Conservation (phyloP, 306 rosid genomes). For the Sicyos edulis region DNA sequence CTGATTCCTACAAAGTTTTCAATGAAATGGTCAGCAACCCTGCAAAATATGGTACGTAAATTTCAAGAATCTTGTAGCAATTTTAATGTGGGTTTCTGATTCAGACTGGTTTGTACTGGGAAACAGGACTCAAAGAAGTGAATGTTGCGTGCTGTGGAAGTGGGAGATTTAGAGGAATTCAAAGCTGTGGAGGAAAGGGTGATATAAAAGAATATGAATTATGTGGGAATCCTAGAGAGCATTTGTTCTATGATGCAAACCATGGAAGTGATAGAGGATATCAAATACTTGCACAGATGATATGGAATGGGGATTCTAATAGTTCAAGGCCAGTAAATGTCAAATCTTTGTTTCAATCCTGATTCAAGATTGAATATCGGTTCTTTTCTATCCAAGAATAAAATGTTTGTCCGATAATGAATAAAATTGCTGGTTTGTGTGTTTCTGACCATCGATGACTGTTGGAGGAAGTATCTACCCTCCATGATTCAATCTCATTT, state of each 20-base stretch:
- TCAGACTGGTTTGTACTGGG: neutral
- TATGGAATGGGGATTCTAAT: conserved; percentile 30
- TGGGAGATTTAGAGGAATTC: conserved; percentile 43
- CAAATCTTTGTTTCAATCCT: neutral
- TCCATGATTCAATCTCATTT: no score
- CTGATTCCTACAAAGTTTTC: neutral
- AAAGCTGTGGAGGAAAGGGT: conserved; percentile 56
- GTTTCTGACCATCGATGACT: no score
- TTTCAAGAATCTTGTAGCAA: neutral
- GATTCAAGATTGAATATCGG: neutral
- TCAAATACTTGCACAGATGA: conserved; percentile 27
- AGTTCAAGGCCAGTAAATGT: neutral
- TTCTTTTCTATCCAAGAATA: no score
- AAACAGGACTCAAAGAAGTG: conserved; percentile 44
- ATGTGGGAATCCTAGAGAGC: conserved; percentile 32
- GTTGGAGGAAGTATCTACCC: neutral
- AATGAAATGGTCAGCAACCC: neutral
- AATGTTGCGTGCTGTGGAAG: conserved; percentile 52
- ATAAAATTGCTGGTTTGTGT: no score
- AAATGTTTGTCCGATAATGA: no score
- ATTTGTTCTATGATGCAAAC: conserved; percentile 42
- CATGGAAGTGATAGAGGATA: conserved; percentile 40
- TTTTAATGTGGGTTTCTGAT: neutral
- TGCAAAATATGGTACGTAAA: neutral
- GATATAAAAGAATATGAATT: conserved; percentile 27